phyloP scores from a whole-genome alignment of 176 grass and related monocot species.

The Oryza glumipatula region DNA sequence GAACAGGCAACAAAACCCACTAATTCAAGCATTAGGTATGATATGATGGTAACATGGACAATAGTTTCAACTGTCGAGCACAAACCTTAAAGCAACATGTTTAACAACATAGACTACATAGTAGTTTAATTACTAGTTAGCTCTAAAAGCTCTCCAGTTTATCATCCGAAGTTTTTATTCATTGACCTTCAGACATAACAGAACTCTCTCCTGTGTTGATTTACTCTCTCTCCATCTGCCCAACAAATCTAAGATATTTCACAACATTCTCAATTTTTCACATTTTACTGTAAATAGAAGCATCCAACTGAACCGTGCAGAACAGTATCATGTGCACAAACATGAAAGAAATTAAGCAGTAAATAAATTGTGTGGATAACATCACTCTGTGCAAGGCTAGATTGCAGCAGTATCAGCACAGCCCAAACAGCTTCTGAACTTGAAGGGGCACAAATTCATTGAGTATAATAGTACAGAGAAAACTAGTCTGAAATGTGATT shows the following conservation, averaged over 20 bases:
- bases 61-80: background rate
- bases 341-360: background rate
- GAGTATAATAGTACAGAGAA: slow-evolving; percentile 6
- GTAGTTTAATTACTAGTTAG: background rate
- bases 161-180: background rate
- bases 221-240: background rate
- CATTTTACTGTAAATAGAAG: slow-evolving; percentile 7
- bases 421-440: background rate
- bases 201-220: background rate
- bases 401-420: slow-evolving; percentile 4
- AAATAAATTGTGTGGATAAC: background rate
- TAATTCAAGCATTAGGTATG: background rate
- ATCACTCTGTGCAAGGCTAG: slow-evolving; percentile 1
- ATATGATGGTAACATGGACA: slow-evolving; percentile 11
- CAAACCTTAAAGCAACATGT: slow-evolving; percentile 9
- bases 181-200: slow-evolving; percentile 22
- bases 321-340: background rate
- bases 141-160: background rate
- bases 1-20: background rate
- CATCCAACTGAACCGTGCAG: background rate
- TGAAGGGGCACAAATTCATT: background rate
- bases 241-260: slow-evolving; percentile 16
- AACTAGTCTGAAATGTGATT: slow-evolving; percentile 20
- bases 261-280: slow-evolving; percentile 2
- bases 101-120: slow-evolving; percentile 9